These are phyloP conservation scores for Neonectria coccinea DNA, from an alignment of 2,329 filamentous ascomycete genomes.

Conservation along the genomic window DNA sequence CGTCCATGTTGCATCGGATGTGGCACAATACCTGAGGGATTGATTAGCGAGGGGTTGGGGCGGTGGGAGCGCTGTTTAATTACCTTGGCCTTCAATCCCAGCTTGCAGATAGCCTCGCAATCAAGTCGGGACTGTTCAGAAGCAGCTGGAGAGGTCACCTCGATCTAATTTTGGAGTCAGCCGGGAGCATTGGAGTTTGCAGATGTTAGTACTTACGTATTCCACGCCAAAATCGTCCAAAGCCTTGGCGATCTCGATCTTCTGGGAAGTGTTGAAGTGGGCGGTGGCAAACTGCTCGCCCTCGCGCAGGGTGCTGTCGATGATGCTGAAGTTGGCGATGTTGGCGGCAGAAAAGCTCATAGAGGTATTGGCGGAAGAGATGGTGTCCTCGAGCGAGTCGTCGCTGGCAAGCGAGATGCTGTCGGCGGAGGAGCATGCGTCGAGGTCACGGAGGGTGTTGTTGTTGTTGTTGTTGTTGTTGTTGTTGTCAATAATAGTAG, in stretches of 20 bases:
- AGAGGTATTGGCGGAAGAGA: constrained; percentile 10
- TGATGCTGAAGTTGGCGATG: constrained; percentile 42
- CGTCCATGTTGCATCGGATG: constrained; percentile 50
- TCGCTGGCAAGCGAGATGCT: background rate
- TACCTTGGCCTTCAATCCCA: constrained; percentile 77
- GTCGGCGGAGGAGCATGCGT: background rate
- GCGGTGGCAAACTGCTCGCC: constrained; percentile 69
- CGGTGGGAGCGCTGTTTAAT: constrained; percentile 66
- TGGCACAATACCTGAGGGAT: constrained; percentile 32
- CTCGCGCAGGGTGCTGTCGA: constrained; percentile 43
- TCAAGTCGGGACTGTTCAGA: constrained; percentile 87
- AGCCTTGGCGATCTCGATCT: constrained; percentile 32
- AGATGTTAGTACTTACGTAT: constrained; percentile 8
- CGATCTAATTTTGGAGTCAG: constrained; percentile 51
- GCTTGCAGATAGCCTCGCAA: constrained; percentile 93
- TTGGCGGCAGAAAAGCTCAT: constrained; percentile 22
- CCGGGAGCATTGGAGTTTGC: constrained; percentile 39
- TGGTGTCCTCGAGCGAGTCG: background rate
- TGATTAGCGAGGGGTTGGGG: background rate
- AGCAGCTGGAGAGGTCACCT: constrained; percentile 88
- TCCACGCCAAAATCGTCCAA: background rate
- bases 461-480: too few relatives aligned
- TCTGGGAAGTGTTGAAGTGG: constrained; percentile 75
- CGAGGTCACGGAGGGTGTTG: too few relatives aligned
- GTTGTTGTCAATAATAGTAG: background rate